Evolutionary conservation across 257 asterid genomes (phyloP).

Genomic region (Przewalskia tangutica): DNA sequence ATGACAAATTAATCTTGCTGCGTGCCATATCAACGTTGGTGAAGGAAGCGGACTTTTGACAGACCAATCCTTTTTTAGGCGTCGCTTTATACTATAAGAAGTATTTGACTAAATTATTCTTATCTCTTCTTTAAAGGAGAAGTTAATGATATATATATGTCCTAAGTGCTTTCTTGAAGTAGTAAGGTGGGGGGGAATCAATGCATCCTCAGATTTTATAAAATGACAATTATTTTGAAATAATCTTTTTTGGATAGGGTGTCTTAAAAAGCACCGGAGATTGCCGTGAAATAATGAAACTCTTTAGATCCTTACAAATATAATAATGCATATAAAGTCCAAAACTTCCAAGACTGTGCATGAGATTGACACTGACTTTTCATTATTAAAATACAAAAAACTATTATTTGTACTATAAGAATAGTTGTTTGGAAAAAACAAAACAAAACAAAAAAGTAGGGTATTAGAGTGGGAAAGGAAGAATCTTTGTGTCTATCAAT

Average conservation of each 20-base stretch:
- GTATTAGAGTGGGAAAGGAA: neutral
- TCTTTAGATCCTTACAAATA: neutral
- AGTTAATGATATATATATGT: too few relatives aligned
- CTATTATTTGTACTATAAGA: neutral
- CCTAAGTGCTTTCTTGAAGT: too few relatives aligned
- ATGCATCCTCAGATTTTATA: neutral
- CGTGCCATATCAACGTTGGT: too few relatives aligned
- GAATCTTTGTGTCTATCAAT: neutral
- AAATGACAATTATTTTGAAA: neutral
- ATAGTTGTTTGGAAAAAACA: too few relatives aligned
- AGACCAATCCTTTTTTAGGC: too few relatives aligned
- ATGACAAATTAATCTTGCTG: too few relatives aligned
- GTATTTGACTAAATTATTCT: too few relatives aligned
- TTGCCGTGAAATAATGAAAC: neutral
- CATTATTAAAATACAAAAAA: neutral
- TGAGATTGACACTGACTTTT: neutral
- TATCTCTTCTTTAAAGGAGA: too few relatives aligned
- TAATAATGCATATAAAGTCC: neutral
- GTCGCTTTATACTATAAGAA: too few relatives aligned
- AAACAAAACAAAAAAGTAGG: neutral
- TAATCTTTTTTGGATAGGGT: neutral
- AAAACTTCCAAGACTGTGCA: neutral
- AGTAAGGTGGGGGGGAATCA: too few relatives aligned
- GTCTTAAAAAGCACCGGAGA: neutral
- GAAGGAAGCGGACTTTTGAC: too few relatives aligned